These are phyloP conservation scores for Saccharum hybrid DNA, from an alignment of 202 grass and related monocot species.

Conservation along the genomic window DNA sequence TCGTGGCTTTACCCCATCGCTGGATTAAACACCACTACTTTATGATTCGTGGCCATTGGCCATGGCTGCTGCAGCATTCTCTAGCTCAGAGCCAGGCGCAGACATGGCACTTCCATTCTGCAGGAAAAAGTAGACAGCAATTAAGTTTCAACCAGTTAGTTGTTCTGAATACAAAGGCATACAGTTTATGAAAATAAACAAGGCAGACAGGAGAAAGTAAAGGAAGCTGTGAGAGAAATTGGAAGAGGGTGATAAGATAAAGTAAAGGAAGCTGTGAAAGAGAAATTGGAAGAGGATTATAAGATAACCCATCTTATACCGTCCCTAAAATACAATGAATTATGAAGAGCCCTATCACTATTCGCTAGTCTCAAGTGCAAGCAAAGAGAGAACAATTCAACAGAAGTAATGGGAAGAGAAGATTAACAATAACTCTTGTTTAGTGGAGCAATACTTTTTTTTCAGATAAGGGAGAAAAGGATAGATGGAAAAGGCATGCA, in stretches of 20 bases:
- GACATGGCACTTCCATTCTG: conserved; percentile 46
- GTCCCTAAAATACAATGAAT: neutral
- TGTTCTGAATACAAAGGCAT: conserved; percentile 19
- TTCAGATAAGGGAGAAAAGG: neutral
- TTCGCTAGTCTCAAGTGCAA: neutral
- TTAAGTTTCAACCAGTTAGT: conserved; percentile 18
- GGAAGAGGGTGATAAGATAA: neutral
- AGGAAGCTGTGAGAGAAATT: neutral
- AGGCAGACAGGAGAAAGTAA: neutral
- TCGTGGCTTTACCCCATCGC: neutral
- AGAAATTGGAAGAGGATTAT: no score
- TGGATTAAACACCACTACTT: neutral
- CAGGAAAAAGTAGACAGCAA: conserved; percentile 1
- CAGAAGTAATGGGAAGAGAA: neutral
- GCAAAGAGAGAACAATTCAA: neutral
- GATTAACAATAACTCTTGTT: neutral
- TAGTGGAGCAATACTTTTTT: neutral
- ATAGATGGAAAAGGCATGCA: neutral
- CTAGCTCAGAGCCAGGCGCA: conserved; percentile 11
- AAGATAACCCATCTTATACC: neutral
- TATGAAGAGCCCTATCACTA: neutral
- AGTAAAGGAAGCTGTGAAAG: no score
- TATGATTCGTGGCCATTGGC: conserved; percentile 50
- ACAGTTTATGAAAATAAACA: neutral
- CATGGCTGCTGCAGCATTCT: conserved; percentile 26